phyloP scores from a whole-genome alignment of 176 grass and related monocot species.

The Carex myosuroides region DNA sequence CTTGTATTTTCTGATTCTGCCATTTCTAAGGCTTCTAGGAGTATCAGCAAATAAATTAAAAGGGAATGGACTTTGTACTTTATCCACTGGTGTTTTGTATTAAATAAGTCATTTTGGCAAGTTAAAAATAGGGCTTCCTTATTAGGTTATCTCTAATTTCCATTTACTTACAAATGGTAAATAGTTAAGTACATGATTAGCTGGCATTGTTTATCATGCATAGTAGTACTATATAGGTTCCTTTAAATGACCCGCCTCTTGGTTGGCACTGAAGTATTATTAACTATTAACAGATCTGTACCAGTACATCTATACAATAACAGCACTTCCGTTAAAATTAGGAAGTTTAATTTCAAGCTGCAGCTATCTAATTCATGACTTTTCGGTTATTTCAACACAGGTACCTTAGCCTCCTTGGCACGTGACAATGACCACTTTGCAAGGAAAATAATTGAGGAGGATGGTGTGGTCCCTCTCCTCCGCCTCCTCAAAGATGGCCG shows the following conservation, averaged over 20 bases:
- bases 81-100: background rate
- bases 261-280: background rate
- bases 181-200: background rate
- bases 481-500: slow-evolving; percentile 66
- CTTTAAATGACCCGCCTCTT: background rate
- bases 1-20: background rate
- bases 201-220: background rate
- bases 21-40: background rate
- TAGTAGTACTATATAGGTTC: background rate
- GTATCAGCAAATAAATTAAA: background rate
- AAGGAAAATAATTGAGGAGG: slow-evolving; percentile 83
- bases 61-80: background rate
- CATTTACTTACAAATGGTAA: background rate
- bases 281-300: background rate
- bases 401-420: slow-evolving; percentile 62
- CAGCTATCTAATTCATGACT: background rate
- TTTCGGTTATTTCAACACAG: background rate
- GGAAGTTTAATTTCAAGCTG: background rate
- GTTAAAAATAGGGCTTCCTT: background rate
- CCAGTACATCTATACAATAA: background rate
- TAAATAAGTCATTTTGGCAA: background rate
- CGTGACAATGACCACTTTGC: slow-evolving; percentile 69
- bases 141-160: background rate
- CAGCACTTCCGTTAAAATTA: background rate
- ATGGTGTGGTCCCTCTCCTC: slow-evolving; percentile 64